Base-by-base conservation (phyloP, 2,329 filamentous ascomycete genomes). In the Balansia obtecta region DNA sequence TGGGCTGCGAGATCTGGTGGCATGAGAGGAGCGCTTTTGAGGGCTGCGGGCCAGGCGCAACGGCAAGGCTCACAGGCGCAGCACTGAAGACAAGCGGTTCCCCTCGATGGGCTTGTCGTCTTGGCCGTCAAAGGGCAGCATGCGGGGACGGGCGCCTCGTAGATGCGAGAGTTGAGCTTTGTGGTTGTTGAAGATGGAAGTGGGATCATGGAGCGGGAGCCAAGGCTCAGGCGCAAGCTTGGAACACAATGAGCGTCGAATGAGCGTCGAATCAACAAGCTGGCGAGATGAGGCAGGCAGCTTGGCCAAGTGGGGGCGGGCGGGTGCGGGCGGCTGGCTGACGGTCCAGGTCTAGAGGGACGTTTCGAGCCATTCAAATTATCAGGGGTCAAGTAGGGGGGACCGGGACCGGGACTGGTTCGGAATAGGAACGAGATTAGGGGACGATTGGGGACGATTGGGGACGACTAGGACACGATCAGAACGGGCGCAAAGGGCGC, bases 1-100 rank as follows among this genome's bases (percentile, higher is more conserved):
- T 41, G 54, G 46, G 51, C 50, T 27, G 41, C 27, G 43, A 34
- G 45, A 50, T 52, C 52, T 46, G 50, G 53, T 47, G 56, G 56
- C 58, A 60, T 60, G 53, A 55, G 55, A 58, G 55, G 53, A 45
- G 51, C 51, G 51, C 48, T 41, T 41, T 46, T 47, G 41, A 45
- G 49, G 50, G 46, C 42, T 43, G 48, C 50, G 40, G 52, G 53
- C 53, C 48, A 52, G 30, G 48, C 51, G 48, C 51, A 33, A 41
- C 16, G 46, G 50, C 48, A 46, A 49, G 50, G 51, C 50, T 47
- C 41, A 27, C 41, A 46, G 41, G 30, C 40, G 50, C 49, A 43
- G 49, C n/a, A 37, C 39, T 39, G 12, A 13, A 46, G n/a, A 43
- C 43, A 37, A 44, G 33, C 45, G 33, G n/a, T 27, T 40, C 16